Evolutionary conservation across 805 yeast species (phyloP), one percentile per base, ranked within the genome.

Genomic region (Sugiyamaella smithiae): DNA sequence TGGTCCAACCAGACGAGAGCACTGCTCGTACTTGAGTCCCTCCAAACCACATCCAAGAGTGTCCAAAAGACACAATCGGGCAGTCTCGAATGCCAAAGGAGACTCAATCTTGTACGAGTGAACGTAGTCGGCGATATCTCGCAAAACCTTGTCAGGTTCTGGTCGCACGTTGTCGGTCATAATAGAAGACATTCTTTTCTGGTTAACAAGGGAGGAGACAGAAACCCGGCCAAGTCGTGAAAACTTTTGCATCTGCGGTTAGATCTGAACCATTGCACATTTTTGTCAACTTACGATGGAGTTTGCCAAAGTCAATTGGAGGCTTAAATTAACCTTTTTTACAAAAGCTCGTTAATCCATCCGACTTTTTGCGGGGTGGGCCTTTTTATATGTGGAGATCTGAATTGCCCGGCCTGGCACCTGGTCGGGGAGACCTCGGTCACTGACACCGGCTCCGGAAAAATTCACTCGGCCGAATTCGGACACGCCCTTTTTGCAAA

Each of bases 11-110:
- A 80, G 64, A 17, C 67, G 62, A 29, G 69, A 63, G 46, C 79
- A 78, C 55, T 76, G 77, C 20, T 68, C 67, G 63, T 76, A 76
- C 62, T 76, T 74, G 55, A 79, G 65, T 1, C 82, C 82, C 46
- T 79, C 83, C 12, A 79, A 67, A 17, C 83, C 84, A 60, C 83
- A 78, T 4, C 84, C 84, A 24, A 79, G 61, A 3, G 83, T 77
- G 57, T 79, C 84, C 31, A 79, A 62, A 36, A 79, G 63, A 60
- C 84, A 80, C 23, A 76, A 66, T 41, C 73, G 71, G 1, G 84
- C 84, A 7, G 84, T 79, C 49, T 76, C 76, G 44, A 60, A 62
- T 5, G 84, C 84, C 26, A 75, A 60, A 14, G 66, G 60, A 11
- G 80, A 74, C 43, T 68, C 72, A 35, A 77, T 61, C 43, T 70